These are phyloP conservation scores for Fraxinus quadrangulata DNA, from an alignment of 257 asterid species.

Conservation along the genomic window DNA sequence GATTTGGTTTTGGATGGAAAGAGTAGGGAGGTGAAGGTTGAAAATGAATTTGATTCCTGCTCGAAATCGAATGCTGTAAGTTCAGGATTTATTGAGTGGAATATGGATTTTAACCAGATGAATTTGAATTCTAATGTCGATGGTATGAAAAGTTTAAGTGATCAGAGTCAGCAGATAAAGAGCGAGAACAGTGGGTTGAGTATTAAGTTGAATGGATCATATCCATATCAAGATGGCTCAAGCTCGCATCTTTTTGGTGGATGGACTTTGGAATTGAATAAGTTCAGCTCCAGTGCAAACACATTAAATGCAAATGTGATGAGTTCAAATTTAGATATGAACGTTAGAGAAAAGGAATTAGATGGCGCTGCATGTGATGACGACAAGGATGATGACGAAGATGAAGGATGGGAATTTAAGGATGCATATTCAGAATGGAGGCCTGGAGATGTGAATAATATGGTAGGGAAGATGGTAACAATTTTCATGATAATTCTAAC, in stretches of 20 bases:
- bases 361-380: slow-evolving; percentile 22
- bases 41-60: slow-evolving; percentile 17
- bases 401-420: slow-evolving; percentile 75
- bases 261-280: slow-evolving; percentile 38
- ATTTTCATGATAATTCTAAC: neutral
- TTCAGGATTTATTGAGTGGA: slow-evolving; percentile 23
- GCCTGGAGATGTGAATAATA: slow-evolving; percentile 31
- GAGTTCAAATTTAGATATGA: slow-evolving; percentile 33
- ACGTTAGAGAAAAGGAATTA: slow-evolving; percentile 25
- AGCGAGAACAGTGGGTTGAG: slow-evolving; percentile 32
- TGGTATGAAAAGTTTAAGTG: neutral
- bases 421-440: slow-evolving; percentile 49
- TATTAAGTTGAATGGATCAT: slow-evolving; percentile 30
- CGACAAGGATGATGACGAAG: slow-evolving; percentile 43
- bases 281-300: slow-evolving; percentile 25
- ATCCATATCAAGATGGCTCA: slow-evolving; percentile 23
- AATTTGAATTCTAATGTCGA: neutral
- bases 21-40: neutral
- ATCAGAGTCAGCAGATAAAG: slow-evolving; percentile 26
- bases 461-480: slow-evolving; percentile 42
- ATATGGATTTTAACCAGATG: neutral
- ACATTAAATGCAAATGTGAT: slow-evolving; percentile 27
- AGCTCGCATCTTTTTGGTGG: slow-evolving; percentile 29
- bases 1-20: neutral
- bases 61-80: slow-evolving; percentile 19